Evolutionary conservation across 495 filamentous ascomycete species (phyloP), one percentile per base, ranked within the genome.

Genomic region (Penicillium odoratum): DNA sequence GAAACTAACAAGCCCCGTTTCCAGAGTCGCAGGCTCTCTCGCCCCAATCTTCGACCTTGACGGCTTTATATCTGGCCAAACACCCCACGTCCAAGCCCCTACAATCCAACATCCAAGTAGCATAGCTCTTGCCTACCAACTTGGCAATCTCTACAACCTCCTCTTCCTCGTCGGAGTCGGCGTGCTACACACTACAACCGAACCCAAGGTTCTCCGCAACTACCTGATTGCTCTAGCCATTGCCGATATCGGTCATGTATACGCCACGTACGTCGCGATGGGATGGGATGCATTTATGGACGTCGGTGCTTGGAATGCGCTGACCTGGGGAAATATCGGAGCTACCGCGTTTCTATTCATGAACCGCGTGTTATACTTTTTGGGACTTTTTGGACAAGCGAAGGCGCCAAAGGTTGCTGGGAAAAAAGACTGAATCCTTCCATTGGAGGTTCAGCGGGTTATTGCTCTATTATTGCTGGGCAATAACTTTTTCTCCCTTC

Each of bases 261-360:
- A 73, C 33, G 78, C 85, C 53, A 88, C 85, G 0, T 81, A 74
- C 43, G 73, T 78, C 59, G 81, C 70, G 3, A 78, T 92, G 59
- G 88, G 85, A 5, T 77, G 71, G 59, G 75, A 80, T 3, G 67
- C 66, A 15, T 80, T 83, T 50, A 18, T 82, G 15, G 78, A 86
- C 59, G 70, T 88, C 4, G 70, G 60, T 33, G 71, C 67, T 4
- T 93, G 88, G 89, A 91, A 89, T 60, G 67, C 78, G 28, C 76
- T 89, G 73, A 81, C 84, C 2, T 90, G 87, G 85, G 89, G 89
- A 10, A 91, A 92, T 62, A 77, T 93, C 46, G 87, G 82, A 0
- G 71, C 78, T 25, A 91, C 88, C 5, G 62, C 54, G 0, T 75
- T 80, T 16, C 64, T 90, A 45, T 84, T 85, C 42, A 54, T 83